These are phyloP conservation scores for Bifiguratus adelaidae DNA, from an alignment of 192 early-diverging fungal genomes.

Conservation along the genomic window DNA sequence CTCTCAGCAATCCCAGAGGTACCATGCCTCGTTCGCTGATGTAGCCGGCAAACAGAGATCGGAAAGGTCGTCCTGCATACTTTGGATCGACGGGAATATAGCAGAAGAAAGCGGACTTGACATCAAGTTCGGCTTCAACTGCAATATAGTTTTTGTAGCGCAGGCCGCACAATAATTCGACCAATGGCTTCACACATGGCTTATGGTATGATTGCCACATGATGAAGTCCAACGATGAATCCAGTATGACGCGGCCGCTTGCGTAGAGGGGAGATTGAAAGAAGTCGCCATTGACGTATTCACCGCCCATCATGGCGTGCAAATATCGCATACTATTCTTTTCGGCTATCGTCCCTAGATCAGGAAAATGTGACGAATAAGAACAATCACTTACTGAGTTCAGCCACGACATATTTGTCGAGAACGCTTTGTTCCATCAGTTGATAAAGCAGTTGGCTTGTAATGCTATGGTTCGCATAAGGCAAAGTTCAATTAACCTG, in stretches of 20 bases:
- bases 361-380: no score
- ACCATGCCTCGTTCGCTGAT: slow-evolving; percentile 37
- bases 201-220: slow-evolving; percentile 40
- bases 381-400: no score
- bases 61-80: slow-evolving; percentile 37
- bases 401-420: slow-evolving; percentile 11
- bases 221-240: slow-evolving; percentile 39
- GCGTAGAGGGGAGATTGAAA: slow-evolving; percentile 56
- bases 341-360: no score
- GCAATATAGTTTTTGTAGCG: not conserved
- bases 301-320: slow-evolving; percentile 22
- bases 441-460: slow-evolving; percentile 46
- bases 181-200: slow-evolving; percentile 41
- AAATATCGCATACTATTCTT: slow-evolving; percentile 51
- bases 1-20: slow-evolving; percentile 37
- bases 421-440: slow-evolving; percentile 20
- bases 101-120: slow-evolving; percentile 19
- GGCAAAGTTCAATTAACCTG: no score
- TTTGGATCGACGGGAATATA: slow-evolving; percentile 27
- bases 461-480: slow-evolving; percentile 49
- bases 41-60: slow-evolving; percentile 33
- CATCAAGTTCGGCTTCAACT: not conserved
- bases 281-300: slow-evolving; percentile 26
- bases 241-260: slow-evolving; percentile 45
- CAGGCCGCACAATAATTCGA: slow-evolving; percentile 52